Percentiles rank a stretch among this genome's conserved stretches.
Conservation (phyloP, 208 protist genomes). For the Borovskyia barvae region DNA sequence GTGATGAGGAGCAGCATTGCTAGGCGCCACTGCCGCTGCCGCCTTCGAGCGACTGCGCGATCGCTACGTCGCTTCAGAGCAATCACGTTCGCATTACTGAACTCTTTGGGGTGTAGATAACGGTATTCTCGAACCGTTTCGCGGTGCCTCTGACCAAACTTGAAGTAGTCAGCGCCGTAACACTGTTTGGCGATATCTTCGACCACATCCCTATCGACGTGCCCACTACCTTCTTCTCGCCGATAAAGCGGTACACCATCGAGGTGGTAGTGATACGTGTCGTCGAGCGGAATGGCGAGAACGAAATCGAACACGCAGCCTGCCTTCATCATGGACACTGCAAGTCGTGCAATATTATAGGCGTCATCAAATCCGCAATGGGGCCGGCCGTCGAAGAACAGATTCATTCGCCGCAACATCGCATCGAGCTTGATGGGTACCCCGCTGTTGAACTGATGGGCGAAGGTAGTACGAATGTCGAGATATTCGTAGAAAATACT, state of each 20-base stretch:
- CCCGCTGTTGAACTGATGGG: constrained; percentile 66
- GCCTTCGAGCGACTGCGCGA: constrained; percentile 23
- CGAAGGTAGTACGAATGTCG: constrained; percentile 87
- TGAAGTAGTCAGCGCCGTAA: constrained; percentile 79
- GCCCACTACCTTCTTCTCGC: constrained; percentile 74
- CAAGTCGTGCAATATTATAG: constrained; percentile 88
- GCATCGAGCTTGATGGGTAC: constrained; percentile 68
- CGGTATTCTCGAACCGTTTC: constrained; percentile 58
- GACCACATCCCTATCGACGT: constrained; percentile 75
- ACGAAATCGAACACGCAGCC: constrained; percentile 88
- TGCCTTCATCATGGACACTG: constrained; percentile 72
- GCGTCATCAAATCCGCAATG: constrained; percentile 92
- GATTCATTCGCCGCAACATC: constrained; percentile 71
- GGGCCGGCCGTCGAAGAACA: constrained; percentile 78
- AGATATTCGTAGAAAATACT: constrained; percentile 89
- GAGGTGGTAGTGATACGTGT: constrained; percentile 62
- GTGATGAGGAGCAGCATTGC: constrained; percentile 31
- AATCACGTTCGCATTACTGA: constrained; percentile 38
- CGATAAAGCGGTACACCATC: constrained; percentile 74
- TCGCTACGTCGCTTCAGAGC: constrained; percentile 44
- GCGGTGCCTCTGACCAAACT: constrained; percentile 61
- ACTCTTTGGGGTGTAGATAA: constrained; percentile 39
- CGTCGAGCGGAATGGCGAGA: constrained; percentile 61
- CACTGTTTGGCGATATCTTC: constrained; percentile 84
- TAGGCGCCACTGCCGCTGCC: constrained; percentile 26